Evolutionary conservation across 1,139 yeast species (phyloP), one percentile per base, ranked within the genome.

Genomic region (Debaryomyces psychrophilus): DNA sequence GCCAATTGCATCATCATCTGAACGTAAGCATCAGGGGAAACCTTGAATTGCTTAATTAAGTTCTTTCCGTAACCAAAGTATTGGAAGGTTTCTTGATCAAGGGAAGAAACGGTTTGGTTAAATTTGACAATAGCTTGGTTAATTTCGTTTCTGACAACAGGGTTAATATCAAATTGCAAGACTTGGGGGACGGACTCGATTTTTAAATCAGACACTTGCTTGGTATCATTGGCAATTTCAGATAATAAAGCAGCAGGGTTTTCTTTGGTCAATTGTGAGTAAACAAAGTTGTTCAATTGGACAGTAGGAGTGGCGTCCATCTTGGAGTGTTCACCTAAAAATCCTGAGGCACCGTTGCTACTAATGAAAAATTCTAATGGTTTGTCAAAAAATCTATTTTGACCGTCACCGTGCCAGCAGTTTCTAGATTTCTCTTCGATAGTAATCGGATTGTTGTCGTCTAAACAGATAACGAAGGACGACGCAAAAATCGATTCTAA

Each of bases 271-370:
- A 88, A 71, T 57, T 82, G 80, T 45, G 77, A 77, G 55, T 83
- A 76, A 43, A 92, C 77, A 61, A 77, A 84, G 69, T 90, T 92
- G 69, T 92, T 92, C 71, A 93, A 72, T 59, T 92, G 85, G 59
- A 89, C 84, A 31, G 97, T 93, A 60, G 97, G 97, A 17, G 97
- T 90, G 52, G 98, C 99, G 68, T 93, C 99, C 98, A 93, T 93
- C 77, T 82, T 87, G 28, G 97, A 90, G 73, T 93, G 99, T 71
- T 93, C 99, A 51, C 96, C 98, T 63, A 90, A 72, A 74, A 90
- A 92, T 1, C 97, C 98, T 17, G 97, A 88, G 56, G 83, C 77
- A 52, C 96, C 97, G 65, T 90, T 90, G 54, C 83, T 85, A 52
- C 87, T 74, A 47, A 93, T 82, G 55, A 90, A 81, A 64, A 89